Percentiles rank a stretch among this genome's conserved stretches.
phyloP scores from a whole-genome alignment of 2,329 filamentous ascomycete species.

The Fusarium succisae region DNA sequence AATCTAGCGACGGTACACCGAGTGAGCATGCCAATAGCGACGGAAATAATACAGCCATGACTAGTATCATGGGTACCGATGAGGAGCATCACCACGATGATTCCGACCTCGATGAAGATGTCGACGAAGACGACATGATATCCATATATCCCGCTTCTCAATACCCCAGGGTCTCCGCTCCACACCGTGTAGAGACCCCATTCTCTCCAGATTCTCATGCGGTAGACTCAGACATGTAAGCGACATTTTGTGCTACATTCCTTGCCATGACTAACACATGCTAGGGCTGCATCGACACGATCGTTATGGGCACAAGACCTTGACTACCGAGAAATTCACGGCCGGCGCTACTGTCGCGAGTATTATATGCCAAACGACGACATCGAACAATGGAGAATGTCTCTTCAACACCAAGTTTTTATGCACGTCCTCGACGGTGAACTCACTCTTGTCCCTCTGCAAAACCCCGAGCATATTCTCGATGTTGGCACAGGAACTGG shows the following conservation, averaged over 20 bases:
- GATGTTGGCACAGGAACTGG: slow-evolving; percentile 69
- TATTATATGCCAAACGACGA: slow-evolving; percentile 76
- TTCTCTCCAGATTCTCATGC: slow-evolving; percentile 43
- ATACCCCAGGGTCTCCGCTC: slow-evolving; percentile 50
- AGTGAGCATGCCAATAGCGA: slow-evolving; percentile 48
- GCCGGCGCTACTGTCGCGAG: slow-evolving; percentile 68
- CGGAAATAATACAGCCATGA: slow-evolving; percentile 49
- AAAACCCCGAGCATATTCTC: slow-evolving; percentile 55
- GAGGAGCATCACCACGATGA: slow-evolving; percentile 44
- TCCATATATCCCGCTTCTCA: slow-evolving; percentile 56
- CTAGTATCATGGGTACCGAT: slow-evolving; percentile 49
- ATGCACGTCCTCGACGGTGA: slow-evolving; percentile 59
- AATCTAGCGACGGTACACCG: slow-evolving; percentile 48
- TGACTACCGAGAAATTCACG: slow-evolving; percentile 68
- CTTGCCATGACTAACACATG: background rate
- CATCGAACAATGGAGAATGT: slow-evolving; percentile 69
- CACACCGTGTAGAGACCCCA: slow-evolving; percentile 49
- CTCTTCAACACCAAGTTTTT: slow-evolving; percentile 71
- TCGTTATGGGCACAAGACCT: slow-evolving; percentile 62
- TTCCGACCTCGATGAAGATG: slow-evolving; percentile 40
- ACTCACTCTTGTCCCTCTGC: slow-evolving; percentile 55
- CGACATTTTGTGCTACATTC: background rate
- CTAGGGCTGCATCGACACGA: slow-evolving; percentile 56
- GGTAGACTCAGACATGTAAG: slow-evolving; percentile 52
- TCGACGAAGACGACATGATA: slow-evolving; percentile 50